Percentiles rank a stretch among this genome's conserved stretches.
Conservation (phyloP, 208 protist genomes). For the Trypanosoma scelopori region DNA sequence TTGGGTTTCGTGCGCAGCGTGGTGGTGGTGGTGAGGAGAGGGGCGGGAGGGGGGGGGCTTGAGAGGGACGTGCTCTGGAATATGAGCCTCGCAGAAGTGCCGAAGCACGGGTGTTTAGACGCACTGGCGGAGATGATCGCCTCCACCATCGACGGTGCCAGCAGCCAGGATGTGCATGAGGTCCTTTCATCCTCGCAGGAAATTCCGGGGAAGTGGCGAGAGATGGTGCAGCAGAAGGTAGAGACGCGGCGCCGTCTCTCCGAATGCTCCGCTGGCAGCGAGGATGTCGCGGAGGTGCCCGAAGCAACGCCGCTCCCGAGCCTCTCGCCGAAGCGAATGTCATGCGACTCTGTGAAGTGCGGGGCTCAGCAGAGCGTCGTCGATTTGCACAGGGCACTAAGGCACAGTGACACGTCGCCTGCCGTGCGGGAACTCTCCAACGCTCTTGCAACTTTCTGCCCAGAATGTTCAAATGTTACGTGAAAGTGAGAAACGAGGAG, state of each 20-base stretch:
- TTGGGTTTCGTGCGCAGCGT: neutral
- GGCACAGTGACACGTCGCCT: slow-evolving; percentile 17
- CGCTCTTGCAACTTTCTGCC: neutral
- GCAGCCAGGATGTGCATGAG: slow-evolving; percentile 36
- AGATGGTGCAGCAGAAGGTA: slow-evolving; percentile 27
- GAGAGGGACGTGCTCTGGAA: neutral
- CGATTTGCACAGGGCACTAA: slow-evolving; percentile 40
- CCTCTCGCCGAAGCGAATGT: neutral
- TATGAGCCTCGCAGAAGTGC: neutral
- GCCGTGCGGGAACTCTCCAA: slow-evolving; percentile 17
- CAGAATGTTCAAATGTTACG: neutral
- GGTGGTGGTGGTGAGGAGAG: neutral
- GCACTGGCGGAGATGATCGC: slow-evolving; percentile 55
- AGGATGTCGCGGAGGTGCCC: neutral
- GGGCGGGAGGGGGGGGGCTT: neutral
- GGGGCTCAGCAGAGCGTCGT: slow-evolving; percentile 30
- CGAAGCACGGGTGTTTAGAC: slow-evolving; percentile 29
- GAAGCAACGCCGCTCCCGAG: neutral
- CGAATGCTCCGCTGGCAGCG: neutral
- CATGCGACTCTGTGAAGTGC: slow-evolving; percentile 53
- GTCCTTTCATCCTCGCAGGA: slow-evolving; percentile 24
- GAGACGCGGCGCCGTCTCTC: slow-evolving; percentile 16
- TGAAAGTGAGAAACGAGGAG: neutral
- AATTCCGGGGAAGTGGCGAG: slow-evolving; percentile 32
- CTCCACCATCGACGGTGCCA: slow-evolving; percentile 50